These are phyloP conservation scores for Candida taoyuanica DNA, from an alignment of 805 yeast species.

Conservation along the genomic window DNA sequence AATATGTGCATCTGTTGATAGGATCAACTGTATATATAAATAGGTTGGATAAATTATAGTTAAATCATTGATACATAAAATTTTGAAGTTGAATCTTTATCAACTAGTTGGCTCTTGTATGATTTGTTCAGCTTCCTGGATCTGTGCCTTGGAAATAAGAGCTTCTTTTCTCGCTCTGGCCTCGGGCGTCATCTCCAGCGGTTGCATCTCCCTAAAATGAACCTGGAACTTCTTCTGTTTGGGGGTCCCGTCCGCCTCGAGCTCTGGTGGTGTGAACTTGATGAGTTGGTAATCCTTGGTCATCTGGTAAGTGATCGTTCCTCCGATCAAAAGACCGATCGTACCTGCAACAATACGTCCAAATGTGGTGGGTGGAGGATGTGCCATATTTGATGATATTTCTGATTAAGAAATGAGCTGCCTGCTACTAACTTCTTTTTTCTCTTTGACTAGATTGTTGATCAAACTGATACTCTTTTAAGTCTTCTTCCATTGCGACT, in stretches of 20 bases:
- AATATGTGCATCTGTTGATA: no score
- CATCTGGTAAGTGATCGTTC: constrained; percentile 14
- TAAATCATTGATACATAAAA: no score
- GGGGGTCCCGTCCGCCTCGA: constrained; percentile 35
- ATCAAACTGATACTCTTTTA: no score
- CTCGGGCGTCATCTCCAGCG: constrained; percentile 36
- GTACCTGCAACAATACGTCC: constrained; percentile 18
- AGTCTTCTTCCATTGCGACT: no score
- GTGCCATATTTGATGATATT: no score
- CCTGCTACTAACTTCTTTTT: no score
- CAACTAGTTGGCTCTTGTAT: constrained; percentile 17
- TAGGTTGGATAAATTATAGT: no score
- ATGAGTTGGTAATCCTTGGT: constrained; percentile 29
- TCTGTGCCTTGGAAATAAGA: constrained; percentile 2
- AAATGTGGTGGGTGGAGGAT: constrained; percentile 10
- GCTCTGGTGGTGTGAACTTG: constrained; percentile 37
- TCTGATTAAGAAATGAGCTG: no score
- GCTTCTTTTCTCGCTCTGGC: constrained; percentile 15
- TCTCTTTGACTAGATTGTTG: no score
- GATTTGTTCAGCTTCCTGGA: constrained; percentile 13
- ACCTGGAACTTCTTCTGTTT: constrained; percentile 32
- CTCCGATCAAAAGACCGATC: constrained; percentile 17
- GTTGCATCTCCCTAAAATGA: constrained; percentile 33
- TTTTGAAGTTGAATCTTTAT: no score
- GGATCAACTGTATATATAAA: no score